A percentile compares a stretch with the other conserved stretches of the same genome.
phyloP scores from a whole-genome alignment of 257 asterid genomes.

The Solanum chmielewskii region DNA sequence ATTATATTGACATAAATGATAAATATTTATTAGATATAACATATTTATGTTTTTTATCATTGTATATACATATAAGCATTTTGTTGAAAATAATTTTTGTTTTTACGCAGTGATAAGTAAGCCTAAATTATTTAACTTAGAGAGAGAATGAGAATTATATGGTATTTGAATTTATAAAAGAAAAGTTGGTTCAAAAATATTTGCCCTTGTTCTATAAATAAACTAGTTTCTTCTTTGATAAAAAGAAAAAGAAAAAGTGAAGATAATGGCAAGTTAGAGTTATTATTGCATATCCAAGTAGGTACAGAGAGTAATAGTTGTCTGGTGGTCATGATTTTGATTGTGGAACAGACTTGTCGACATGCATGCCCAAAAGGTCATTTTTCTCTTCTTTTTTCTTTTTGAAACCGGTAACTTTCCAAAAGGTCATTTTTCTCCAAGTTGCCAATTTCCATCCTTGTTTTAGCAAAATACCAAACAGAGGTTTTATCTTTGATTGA shows the following conservation, averaged over 20 bases:
- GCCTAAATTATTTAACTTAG: neutral
- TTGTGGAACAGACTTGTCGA: neutral
- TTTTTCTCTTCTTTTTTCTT: neutral
- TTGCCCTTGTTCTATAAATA: neutral
- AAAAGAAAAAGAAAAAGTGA: neutral
- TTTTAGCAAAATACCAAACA: neutral
- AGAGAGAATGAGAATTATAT: neutral
- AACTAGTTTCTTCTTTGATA: neutral
- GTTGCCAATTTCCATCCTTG: neutral
- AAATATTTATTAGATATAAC: too few species aligned
- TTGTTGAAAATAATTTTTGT: neutral
- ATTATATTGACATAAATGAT: too few species aligned
- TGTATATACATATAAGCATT: neutral
- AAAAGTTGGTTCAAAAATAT: neutral
- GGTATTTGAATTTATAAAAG: neutral
- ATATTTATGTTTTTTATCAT: too few species aligned
- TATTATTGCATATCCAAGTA: neutral
- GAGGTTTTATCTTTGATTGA: neutral
- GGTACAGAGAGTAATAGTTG: neutral
- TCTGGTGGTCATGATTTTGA: neutral
- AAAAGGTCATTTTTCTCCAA: neutral
- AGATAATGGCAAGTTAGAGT: neutral
- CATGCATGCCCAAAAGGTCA: neutral
- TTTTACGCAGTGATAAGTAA: neutral
- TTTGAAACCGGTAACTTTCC: too few species aligned